Evolutionary conservation across 1,139 yeast genomes (phyloP).

Genomic region (Sugiyamaella xylanicola): DNA sequence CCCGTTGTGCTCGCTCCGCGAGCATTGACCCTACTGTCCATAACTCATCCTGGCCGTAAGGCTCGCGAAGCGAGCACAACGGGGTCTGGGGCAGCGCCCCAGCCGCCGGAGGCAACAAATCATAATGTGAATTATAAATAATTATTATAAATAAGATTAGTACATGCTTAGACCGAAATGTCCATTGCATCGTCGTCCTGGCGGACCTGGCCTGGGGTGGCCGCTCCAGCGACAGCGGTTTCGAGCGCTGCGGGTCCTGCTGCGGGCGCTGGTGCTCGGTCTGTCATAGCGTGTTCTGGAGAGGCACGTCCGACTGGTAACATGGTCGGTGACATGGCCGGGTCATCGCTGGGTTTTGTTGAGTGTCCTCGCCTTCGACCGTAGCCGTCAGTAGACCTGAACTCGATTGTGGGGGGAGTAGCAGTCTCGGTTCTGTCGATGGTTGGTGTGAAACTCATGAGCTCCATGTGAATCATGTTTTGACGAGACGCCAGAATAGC

Average conservation of each 20-base stretch:
- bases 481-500: slow-evolving; percentile 45
- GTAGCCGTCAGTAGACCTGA: slow-evolving; percentile 3
- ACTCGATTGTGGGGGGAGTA: slow-evolving; percentile 4
- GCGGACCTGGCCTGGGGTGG: neutral
- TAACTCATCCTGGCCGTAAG: neutral
- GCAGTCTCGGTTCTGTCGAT: slow-evolving; percentile 24
- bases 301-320: slow-evolving; percentile 1
- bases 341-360: slow-evolving; percentile 11
- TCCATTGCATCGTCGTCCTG: slow-evolving; percentile 13
- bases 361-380: neutral
- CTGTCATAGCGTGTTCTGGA: neutral
- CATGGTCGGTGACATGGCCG: slow-evolving; percentile 17
- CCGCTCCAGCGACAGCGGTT: neutral
- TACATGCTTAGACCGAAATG: slow-evolving; percentile 1
- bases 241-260: neutral
- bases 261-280: too few species aligned
- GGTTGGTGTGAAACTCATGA: slow-evolving; percentile 42
- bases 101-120: slow-evolving; percentile 1
- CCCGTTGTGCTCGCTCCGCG: neutral
- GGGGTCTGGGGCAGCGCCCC: slow-evolving; percentile 1
- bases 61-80: neutral
- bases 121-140: slow-evolving; percentile 9
- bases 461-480: slow-evolving; percentile 41
- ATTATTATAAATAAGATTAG: neutral
- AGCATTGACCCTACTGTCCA: too few species aligned